Conservation (phyloP, 169 alveolate genomes). For the Ichthyophthirius multifiliis region DNA sequence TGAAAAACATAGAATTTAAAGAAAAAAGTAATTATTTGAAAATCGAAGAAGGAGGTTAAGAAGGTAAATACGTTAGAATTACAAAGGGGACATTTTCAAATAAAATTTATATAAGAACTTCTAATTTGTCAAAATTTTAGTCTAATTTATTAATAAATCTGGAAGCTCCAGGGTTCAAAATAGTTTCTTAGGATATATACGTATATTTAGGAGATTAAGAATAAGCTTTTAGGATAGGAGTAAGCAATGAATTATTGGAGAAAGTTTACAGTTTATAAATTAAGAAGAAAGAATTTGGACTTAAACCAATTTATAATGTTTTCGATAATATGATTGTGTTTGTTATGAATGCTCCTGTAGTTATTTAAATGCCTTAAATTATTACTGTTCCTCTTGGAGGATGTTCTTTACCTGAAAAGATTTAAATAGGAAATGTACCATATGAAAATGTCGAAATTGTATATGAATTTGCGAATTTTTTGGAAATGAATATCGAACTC, state of each 20-base stretch:
- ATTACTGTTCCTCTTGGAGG: constrained; percentile 3
- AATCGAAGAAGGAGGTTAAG: not conserved
- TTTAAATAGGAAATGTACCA: not conserved
- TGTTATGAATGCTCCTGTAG: not conserved
- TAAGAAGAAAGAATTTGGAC: not conserved
- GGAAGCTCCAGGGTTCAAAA: not conserved
- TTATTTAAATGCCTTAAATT: not conserved
- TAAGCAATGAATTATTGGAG: not conserved
- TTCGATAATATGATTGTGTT: not conserved
- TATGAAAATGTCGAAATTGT: not conserved
- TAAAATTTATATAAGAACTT: not conserved
- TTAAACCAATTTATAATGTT: not conserved
- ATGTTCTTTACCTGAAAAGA: not conserved
- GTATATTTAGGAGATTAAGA: not conserved
- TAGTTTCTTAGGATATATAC: not conserved
- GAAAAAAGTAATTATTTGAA: not conserved
- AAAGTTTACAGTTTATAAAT: not conserved
- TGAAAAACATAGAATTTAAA: not conserved
- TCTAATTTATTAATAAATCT: not conserved
- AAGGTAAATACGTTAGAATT: not conserved
- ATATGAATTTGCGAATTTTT: not conserved
- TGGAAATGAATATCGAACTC: not conserved
- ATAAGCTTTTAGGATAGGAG: not conserved
- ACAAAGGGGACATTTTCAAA: not conserved
- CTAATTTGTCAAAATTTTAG: not conserved